Percentiles rank a stretch among this genome's conserved stretches.
Conservation (phyloP, 2,329 filamentous ascomycete species). For the Colletotrichum plurivorum region DNA sequence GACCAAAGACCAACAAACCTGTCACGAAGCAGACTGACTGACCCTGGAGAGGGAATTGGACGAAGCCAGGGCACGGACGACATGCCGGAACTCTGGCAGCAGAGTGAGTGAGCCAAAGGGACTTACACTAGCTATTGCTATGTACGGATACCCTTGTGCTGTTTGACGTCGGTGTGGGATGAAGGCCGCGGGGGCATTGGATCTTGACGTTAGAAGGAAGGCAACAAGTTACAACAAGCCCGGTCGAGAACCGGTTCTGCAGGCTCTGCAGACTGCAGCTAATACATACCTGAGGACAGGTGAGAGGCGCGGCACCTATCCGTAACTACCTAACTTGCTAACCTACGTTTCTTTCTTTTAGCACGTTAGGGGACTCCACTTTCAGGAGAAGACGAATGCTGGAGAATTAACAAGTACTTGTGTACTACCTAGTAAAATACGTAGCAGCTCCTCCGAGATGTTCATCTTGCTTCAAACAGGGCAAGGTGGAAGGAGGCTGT, state of each 20-base stretch:
- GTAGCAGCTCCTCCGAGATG: slow-evolving; percentile 35
- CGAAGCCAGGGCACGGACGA: slow-evolving; percentile 14
- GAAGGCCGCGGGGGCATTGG: slow-evolving; percentile 5
- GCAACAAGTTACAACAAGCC: slow-evolving; percentile 3
- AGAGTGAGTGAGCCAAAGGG: neutral
- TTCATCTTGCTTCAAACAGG: slow-evolving; percentile 41
- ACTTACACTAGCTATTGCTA: neutral
- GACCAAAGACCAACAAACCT: slow-evolving; percentile 7
- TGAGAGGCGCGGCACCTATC: no score
- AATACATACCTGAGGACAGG: no score
- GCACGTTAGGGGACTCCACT: slow-evolving; percentile 29
- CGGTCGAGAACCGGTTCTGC: slow-evolving; percentile 35
- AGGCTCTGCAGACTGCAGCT: slow-evolving; percentile 23
- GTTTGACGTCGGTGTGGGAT: slow-evolving; percentile 14
- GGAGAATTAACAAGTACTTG: slow-evolving; percentile 21
- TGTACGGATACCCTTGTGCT: neutral
- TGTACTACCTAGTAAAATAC: neutral
- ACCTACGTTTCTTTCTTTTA: neutral
- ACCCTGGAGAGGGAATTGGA: slow-evolving; percentile 26
- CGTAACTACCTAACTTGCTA: no score
- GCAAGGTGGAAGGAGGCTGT: slow-evolving; percentile 41
- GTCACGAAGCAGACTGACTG: neutral
- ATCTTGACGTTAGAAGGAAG: slow-evolving; percentile 6
- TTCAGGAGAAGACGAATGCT: slow-evolving; percentile 38
- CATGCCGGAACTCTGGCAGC: slow-evolving; percentile 3